phyloP scores from a whole-genome alignment of 1,284 basidiomycete genomes.

The Papiliotrema terrestris region DNA sequence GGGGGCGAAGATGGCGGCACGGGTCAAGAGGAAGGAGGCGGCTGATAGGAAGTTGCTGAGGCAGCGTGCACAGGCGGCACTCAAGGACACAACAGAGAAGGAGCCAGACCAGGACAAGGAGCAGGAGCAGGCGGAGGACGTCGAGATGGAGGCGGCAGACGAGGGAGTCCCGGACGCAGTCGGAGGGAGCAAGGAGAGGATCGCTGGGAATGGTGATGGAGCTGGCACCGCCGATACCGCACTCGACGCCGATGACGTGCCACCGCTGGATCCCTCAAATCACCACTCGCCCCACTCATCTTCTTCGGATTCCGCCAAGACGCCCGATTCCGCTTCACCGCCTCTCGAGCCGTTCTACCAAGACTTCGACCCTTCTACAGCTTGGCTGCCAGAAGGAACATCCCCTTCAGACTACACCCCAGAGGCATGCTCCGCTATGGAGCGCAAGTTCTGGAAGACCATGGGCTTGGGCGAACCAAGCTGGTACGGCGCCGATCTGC shows the following conservation, averaged over 20 bases:
- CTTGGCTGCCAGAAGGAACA: conserved; percentile 75
- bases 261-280: conserved; percentile 27
- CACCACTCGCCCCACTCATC: conserved; percentile 33
- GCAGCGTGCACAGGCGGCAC: conserved; percentile 35
- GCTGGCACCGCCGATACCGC: neutral
- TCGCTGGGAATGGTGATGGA: conserved; percentile 3
- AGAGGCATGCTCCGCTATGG: conserved; percentile 81
- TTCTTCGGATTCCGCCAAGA: conserved; percentile 28
- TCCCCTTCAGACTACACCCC: conserved; percentile 70
- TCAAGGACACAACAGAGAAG: conserved; percentile 5
- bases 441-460: conserved; percentile 88
- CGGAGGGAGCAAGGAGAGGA: neutral
- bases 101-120: conserved; percentile 10
- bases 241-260: conserved; percentile 7
- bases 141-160: neutral
- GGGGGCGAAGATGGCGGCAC: conserved; percentile 20
- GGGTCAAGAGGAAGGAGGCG: conserved; percentile 43
- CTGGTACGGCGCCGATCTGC: conserved; percentile 95
- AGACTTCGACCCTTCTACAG: conserved; percentile 62
- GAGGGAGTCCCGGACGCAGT: neutral
- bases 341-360: conserved; percentile 50
- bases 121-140: neutral
- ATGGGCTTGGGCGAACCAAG: conserved; percentile 68
- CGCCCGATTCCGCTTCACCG: conserved; percentile 17
- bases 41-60: conserved; percentile 47